Base-by-base conservation (phyloP, 2,329 filamentous ascomycete species). In the Kalmusia sp. region DNA sequence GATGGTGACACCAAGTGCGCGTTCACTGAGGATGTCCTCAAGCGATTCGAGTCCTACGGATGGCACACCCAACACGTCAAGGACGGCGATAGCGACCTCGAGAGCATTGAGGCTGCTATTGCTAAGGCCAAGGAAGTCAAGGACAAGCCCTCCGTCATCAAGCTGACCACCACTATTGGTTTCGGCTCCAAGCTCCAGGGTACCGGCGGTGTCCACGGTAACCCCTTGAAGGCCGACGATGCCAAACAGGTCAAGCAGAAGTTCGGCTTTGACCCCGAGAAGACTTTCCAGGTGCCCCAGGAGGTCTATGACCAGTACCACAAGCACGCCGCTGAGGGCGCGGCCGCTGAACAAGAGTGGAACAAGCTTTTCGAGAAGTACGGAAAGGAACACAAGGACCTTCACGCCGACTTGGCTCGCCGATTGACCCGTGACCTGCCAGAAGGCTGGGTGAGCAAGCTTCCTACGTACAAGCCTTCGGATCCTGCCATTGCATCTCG, bases 101-200 rank as follows among this genome's bases (percentile, higher is more conserved):
- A 87, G 64, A 87, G 78, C 72, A 98, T 99, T 57, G 92, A 96
- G 82, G 87, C 84, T 59, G 95, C 95, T 68, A 90, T 99, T 77
- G 85, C 87, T 78, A 86, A 90, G 81, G 90, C 87, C 76, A 87
- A 93, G 83, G 82, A 87, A 63, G 90, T 96, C 79, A 98, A 87
- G 78, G 87, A 98, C 85, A 99, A 98, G 89, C 95, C 95, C 61
- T 90, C 93, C 57, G 82, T 99, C 72, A 97, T 99, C 84, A 93
- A 96, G 84, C 87, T 99, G 69, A 92, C 88, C 76, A 99, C 95
- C 75, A 98, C 91, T 77, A 99, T 99, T 75, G 95, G 95, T 71
- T 99, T 89, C 80, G 95, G 95, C 70, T 98, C 95, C 68, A 86
- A 90, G 79, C 87, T 95, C 70, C 86, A 96, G 83, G 95, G 95